Conservation (phyloP, 2,329 filamentous ascomycete genomes). For the Alternaria arborescens region DNA sequence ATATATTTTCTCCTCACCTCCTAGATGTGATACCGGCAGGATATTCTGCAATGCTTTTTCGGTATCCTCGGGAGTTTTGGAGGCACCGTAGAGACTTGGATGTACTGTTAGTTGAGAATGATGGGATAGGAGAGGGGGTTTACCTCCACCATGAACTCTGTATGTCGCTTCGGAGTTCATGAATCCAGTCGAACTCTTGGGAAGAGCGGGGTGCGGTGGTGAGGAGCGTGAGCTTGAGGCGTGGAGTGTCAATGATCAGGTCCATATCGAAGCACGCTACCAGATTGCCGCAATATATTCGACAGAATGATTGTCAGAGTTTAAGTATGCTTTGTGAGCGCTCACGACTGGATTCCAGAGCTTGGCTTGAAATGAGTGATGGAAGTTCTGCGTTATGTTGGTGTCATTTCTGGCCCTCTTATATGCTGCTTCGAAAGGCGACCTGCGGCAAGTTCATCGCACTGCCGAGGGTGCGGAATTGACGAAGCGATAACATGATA, state of each 20-base stretch:
- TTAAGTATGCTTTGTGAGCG: neutral
- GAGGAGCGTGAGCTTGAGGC: neutral
- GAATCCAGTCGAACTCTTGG: neutral
- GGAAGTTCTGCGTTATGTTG: neutral
- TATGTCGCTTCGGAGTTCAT: neutral
- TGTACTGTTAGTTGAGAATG: neutral
- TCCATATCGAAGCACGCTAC: neutral
- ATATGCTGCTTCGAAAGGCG: neutral
- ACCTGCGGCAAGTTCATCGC: neutral
- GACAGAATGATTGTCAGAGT: neutral
- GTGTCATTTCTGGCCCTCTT: neutral
- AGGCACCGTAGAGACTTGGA: neutral
- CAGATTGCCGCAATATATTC: neutral
- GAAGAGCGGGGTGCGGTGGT: neutral
- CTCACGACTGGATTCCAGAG: neutral
- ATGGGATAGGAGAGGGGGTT: neutral
- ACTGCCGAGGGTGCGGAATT: neutral
- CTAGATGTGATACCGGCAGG: neutral
- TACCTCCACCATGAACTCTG: neutral
- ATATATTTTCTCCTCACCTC: neutral
- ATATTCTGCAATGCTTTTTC: neutral
- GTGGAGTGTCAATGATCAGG: neutral
- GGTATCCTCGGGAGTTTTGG: neutral
- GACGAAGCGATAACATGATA: neutral
- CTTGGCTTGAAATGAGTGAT: neutral